These are phyloP conservation scores for Sporothrix pallida DNA, from an alignment of 2,329 filamentous ascomycete species.

Conservation along the genomic window DNA sequence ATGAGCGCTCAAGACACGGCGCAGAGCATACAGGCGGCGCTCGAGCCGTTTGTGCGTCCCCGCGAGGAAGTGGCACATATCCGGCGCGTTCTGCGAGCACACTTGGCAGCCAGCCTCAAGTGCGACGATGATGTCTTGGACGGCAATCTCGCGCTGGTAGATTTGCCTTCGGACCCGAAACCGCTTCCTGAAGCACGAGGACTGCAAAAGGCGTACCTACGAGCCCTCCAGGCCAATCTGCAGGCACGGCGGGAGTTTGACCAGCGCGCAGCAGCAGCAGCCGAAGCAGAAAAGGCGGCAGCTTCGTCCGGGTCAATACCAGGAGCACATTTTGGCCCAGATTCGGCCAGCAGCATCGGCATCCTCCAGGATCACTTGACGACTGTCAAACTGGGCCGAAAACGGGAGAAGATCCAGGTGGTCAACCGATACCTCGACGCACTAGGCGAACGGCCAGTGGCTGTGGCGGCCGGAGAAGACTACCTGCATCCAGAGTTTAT, in stretches of 20 bases:
- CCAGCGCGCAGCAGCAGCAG: conserved; percentile 38
- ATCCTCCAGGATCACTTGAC: conserved; percentile 59
- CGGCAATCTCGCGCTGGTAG: conserved; percentile 53
- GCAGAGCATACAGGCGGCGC: conserved; percentile 40
- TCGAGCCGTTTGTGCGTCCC: conserved; percentile 61
- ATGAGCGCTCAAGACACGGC: conserved; percentile 35
- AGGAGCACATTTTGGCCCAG: background rate
- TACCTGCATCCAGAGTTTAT: conserved; percentile 58
- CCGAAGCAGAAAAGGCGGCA: background rate
- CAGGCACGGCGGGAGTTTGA: conserved; percentile 54
- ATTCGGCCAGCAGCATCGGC: background rate
- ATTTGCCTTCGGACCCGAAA: conserved; percentile 47
- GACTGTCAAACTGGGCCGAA: conserved; percentile 58
- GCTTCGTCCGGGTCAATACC: conserved; percentile 27
- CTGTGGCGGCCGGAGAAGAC: conserved; percentile 47
- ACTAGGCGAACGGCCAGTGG: conserved; percentile 59
- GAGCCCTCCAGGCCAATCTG: conserved; percentile 59
- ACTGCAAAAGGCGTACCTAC: conserved; percentile 60
- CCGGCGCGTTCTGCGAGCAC: conserved; percentile 59
- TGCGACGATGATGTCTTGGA: conserved; percentile 41
- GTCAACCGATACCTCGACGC: conserved; percentile 59
- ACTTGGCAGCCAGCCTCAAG: conserved; percentile 57
- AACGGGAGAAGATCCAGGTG: conserved; percentile 56
- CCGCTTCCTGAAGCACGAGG: conserved; percentile 50
- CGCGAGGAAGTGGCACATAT: conserved; percentile 64